These are phyloP conservation scores for Amyloporia xantha DNA, from an alignment of 768 basidiomycete genomes.

Conservation along the genomic window DNA sequence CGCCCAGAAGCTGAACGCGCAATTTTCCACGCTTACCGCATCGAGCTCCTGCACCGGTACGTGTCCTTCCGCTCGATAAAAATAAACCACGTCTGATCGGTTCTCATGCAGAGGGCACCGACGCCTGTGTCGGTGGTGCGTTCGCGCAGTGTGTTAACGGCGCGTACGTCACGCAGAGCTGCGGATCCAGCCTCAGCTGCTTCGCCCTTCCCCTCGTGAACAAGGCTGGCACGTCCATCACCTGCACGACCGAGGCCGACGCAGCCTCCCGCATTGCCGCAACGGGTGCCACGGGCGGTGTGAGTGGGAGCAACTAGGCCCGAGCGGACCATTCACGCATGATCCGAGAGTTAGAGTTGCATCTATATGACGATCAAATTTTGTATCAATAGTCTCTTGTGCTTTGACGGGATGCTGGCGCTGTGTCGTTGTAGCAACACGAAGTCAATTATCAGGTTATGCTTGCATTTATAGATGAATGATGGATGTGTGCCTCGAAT, in stretches of 20 bases:
- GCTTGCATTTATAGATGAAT: not conserved
- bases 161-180: conserved; percentile 28
- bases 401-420: not conserved
- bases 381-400: not conserved
- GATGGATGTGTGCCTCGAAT: no score
- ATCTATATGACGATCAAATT: not conserved
- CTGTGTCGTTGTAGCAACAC: not conserved
- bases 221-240: conserved; percentile 31
- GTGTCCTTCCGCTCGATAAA: no score
- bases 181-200: conserved; percentile 27
- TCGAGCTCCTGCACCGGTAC: conserved; percentile 20
- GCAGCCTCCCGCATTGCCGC: conserved; percentile 27
- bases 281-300: conserved; percentile 28
- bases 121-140: conserved; percentile 31
- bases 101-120: conserved; percentile 21
- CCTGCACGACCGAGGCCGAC: conserved; percentile 32
- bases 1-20: conserved; percentile 28
- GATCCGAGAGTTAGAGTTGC: not conserved
- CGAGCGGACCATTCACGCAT: not conserved
- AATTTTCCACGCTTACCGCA: conserved; percentile 24
- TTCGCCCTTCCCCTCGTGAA: conserved; percentile 39
- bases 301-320: conserved; percentile 20
- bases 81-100: no score
- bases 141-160: conserved; percentile 38
- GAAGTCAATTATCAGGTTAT: not conserved